phyloP scores from a whole-genome alignment of 1,139 yeast species.

The Taphrina pruni region DNA sequence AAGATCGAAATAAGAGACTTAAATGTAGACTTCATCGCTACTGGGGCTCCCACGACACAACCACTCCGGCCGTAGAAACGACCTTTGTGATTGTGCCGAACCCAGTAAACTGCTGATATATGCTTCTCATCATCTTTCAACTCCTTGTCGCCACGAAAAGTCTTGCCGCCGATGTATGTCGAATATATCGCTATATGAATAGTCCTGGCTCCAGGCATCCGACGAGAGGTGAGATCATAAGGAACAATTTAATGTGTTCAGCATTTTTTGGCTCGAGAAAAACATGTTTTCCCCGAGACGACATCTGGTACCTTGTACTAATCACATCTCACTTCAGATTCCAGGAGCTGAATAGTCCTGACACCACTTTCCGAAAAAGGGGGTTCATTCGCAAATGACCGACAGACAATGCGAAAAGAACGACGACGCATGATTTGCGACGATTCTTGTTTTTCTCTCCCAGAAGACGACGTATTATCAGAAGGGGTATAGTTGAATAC shows the following conservation, averaged over 20 bases:
- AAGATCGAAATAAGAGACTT: constrained; percentile 31
- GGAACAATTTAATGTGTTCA: constrained; percentile 39
- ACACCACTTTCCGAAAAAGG: background rate
- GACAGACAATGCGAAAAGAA: background rate
- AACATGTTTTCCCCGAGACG: background rate
- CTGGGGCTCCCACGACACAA: constrained; percentile 41
- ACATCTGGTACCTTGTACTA: constrained; percentile 37
- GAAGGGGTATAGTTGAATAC: constrained; percentile 31
- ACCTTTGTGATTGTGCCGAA: constrained; percentile 17
- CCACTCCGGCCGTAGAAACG: background rate
- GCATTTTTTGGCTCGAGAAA: constrained; percentile 3
- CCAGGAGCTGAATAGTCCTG: background rate
- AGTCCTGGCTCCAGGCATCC: background rate
- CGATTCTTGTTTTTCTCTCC: background rate
- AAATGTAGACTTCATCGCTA: constrained; percentile 35
- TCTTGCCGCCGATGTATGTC: background rate
- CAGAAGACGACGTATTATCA: constrained; percentile 12
- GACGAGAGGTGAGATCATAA: constrained; percentile 25
- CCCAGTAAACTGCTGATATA: constrained; percentile 31
- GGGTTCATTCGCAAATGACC: background rate
- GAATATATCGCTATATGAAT: background rate
- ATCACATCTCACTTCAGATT: constrained; percentile 19
- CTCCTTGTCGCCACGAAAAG: constrained; percentile 4
- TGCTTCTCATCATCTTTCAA: constrained; percentile 30
- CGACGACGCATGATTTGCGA: background rate